A percentile compares a stretch with the other conserved stretches of the same genome.
These are phyloP conservation scores for Tetrastigma voinierianum DNA, from an alignment of 164 flowering plant species.

Conservation along the genomic window DNA sequence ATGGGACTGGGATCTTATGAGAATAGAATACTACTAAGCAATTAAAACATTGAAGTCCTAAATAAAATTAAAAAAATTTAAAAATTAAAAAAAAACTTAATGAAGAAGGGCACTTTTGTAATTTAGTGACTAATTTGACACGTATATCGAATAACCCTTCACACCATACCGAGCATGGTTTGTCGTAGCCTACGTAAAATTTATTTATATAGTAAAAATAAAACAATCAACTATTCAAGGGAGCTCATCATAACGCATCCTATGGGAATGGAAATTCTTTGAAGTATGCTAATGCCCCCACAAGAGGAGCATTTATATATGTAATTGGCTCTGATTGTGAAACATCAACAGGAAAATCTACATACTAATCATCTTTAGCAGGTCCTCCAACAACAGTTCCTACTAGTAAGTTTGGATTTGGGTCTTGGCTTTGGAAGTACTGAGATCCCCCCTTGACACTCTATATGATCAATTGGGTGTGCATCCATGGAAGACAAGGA, in stretches of 20 bases:
- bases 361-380: constrained; percentile 18
- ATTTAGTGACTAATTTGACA: too few species aligned
- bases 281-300: constrained; percentile 36
- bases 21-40: too few species aligned
- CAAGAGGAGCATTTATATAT: constrained; percentile 42
- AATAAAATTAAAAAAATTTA: too few species aligned
- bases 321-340: constrained; percentile 42
- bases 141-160: too few species aligned
- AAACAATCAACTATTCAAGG: background rate
- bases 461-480: constrained; percentile 12
- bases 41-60: too few species aligned
- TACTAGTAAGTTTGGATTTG: constrained; percentile 27
- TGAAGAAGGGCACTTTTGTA: too few species aligned
- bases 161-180: too few species aligned
- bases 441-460: constrained; percentile 27
- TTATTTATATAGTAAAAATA: background rate
- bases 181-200: too few species aligned
- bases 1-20: too few species aligned
- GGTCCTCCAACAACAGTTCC: constrained; percentile 55
- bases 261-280: background rate
- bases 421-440: background rate
- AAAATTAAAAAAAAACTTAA: too few species aligned
- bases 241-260: too few species aligned
- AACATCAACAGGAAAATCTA: constrained; percentile 22
- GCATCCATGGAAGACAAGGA: constrained; percentile 25